Percentiles rank a stretch among this genome's conserved stretches.
These are phyloP conservation scores for Cryptococcus sp. DNA, from an alignment of 1,284 basidiomycete species.

Conservation along the genomic window DNA sequence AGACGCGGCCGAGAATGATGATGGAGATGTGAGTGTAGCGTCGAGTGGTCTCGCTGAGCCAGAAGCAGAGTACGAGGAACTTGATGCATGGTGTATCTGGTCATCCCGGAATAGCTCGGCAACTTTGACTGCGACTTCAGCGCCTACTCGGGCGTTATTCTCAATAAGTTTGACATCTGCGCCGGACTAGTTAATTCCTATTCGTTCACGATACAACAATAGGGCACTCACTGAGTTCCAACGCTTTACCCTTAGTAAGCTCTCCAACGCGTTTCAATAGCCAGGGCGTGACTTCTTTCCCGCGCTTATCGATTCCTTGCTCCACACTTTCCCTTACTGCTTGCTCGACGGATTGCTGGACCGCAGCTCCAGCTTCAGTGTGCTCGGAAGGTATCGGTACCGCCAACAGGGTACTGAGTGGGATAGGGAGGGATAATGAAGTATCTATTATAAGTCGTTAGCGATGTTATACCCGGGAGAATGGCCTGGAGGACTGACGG, in stretches of 20 bases:
- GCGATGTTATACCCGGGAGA: not conserved
- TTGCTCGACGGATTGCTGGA: slow-evolving; percentile 81
- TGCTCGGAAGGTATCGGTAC: slow-evolving; percentile 85
- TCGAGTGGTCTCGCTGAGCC: not conserved
- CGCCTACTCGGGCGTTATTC: slow-evolving; percentile 87
- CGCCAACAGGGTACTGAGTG: slow-evolving; percentile 67
- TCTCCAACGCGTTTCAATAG: slow-evolving; percentile 80
- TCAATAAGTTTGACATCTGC: slow-evolving; percentile 84
- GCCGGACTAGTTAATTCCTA: not conserved
- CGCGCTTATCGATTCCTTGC: slow-evolving; percentile 75
- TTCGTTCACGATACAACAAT: not conserved
- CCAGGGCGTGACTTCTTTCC: slow-evolving; percentile 97
- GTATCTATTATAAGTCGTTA: slow-evolving; percentile 32
- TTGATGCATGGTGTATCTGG: slow-evolving; percentile 29
- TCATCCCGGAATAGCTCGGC: slow-evolving; percentile 57
- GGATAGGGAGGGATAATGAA: slow-evolving; percentile 43
- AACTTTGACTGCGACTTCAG: slow-evolving; percentile 78
- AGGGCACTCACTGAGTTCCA: slow-evolving; percentile 64
- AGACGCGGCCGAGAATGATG: too few relatives aligned
- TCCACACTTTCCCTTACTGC: slow-evolving; percentile 81
- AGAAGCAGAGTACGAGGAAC: slow-evolving; percentile 20
- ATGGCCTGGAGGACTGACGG: slow-evolving; percentile 55
- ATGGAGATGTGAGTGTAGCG: too few relatives aligned
- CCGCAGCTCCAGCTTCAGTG: slow-evolving; percentile 64
- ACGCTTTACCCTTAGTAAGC: slow-evolving; percentile 72